Conservation (phyloP, 495 filamentous ascomycete genomes). For the Apodospora peruviana region DNA sequence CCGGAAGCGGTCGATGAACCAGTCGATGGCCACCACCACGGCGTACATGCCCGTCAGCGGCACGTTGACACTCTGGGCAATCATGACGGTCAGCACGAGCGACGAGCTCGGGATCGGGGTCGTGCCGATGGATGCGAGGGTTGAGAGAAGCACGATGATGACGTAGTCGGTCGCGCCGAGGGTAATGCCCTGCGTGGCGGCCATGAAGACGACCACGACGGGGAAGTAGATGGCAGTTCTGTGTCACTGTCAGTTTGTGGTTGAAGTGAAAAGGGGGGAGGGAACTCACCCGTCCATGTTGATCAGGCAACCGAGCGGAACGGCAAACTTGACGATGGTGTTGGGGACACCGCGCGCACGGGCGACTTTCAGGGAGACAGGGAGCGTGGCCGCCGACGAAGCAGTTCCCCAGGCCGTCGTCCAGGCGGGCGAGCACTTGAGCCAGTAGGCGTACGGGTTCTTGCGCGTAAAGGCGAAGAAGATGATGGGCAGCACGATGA, state of each 20-base stretch:
- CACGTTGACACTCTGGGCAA: constrained; percentile 23
- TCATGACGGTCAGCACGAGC: constrained; percentile 30
- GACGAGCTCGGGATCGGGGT: constrained; percentile 28
- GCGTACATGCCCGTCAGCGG: constrained; percentile 27
- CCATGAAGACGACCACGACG: constrained; percentile 25
- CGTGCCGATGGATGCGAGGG: constrained; percentile 28
- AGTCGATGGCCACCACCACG: constrained; percentile 24
- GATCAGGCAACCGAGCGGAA: constrained; percentile 25
- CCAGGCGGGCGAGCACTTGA: constrained; percentile 21
- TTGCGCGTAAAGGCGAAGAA: constrained; percentile 16
- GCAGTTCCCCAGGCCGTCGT: constrained; percentile 27
- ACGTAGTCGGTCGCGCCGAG: constrained; percentile 22
- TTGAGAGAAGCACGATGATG: constrained; percentile 26
- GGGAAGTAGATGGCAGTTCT: constrained; percentile 29
- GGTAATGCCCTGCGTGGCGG: constrained; percentile 22
- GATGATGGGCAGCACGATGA: constrained; percentile 21
- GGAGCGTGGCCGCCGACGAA: constrained; percentile 22
- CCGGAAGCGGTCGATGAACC: constrained; percentile 28
- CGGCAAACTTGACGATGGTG: constrained; percentile 18
- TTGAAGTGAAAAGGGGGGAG: no score
- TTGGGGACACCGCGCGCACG: constrained; percentile 10
- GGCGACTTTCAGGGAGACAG: constrained; percentile 19
- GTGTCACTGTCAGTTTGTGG: no score
- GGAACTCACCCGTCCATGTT: constrained; percentile 36
- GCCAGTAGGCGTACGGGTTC: constrained; percentile 25